Evolutionary conservation across 768 basidiomycete genomes (phyloP).

Genomic region (Pluteus cervinus): DNA sequence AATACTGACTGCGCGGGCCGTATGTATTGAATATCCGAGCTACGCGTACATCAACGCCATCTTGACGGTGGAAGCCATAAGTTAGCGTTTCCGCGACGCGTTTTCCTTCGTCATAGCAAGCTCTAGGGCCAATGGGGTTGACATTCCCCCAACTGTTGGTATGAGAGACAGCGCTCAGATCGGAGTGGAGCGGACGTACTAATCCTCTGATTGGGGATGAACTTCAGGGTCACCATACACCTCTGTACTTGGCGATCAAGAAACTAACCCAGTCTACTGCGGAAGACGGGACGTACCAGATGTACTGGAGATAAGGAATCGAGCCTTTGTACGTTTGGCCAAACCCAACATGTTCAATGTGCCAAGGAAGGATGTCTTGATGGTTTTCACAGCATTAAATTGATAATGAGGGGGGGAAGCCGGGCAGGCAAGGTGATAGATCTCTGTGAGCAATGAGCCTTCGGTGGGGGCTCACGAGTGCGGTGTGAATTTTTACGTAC

Average conservation of each 20-base stretch:
- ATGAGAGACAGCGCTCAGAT: slow-evolving; percentile 10
- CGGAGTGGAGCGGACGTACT: slow-evolving; percentile 45
- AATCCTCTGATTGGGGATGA: slow-evolving; percentile 94
- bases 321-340: slow-evolving; percentile 94
- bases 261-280: slow-evolving; percentile 4
- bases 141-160: slow-evolving; percentile 87
- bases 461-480: slow-evolving; percentile 9
- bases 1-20: slow-evolving; percentile 68
- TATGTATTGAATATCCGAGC: slow-evolving; percentile 99
- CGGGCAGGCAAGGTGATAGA: slow-evolving; percentile 97
- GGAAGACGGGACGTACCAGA: slow-evolving; percentile 55
- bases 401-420: slow-evolving; percentile 98
- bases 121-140: slow-evolving; percentile 96
- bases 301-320: slow-evolving; percentile 93
- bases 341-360: slow-evolving; percentile 98
- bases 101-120: slow-evolving; percentile 99
- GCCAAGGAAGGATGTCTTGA: slow-evolving; percentile 98
- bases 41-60: slow-evolving; percentile 92
- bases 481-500: slow-evolving; percentile 38
- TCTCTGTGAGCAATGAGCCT: slow-evolving; percentile 48
- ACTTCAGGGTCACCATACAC: slow-evolving; percentile 98
- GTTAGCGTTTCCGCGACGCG: slow-evolving; percentile 97
- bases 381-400: slow-evolving; percentile 95
- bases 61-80: slow-evolving; percentile 93
- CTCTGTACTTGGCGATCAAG: slow-evolving; percentile 42